phyloP scores from a whole-genome alignment of 371 early-diverging fungal species.

The Phascolomyces articulosus region DNA sequence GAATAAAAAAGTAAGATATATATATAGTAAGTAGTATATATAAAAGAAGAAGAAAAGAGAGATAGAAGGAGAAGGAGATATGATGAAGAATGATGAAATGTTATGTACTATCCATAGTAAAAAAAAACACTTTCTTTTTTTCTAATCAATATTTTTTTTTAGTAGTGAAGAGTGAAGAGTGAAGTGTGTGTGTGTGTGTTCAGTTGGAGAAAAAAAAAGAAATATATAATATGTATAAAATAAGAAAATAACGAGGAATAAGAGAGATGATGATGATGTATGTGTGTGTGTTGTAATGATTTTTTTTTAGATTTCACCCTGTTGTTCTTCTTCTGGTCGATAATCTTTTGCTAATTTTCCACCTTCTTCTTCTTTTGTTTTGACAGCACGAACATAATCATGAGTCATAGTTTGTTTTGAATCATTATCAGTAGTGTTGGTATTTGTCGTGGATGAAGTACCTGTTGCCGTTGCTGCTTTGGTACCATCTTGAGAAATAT shows the following conservation, averaged over 20 bases:
- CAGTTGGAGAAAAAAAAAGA: too few relatives aligned
- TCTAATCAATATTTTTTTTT: not conserved
- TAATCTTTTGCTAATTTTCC: constrained; percentile 25
- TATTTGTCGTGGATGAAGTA: not conserved
- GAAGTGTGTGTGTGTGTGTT: not conserved
- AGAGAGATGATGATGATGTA: not conserved
- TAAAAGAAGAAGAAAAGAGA: not conserved
- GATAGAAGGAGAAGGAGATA: not conserved
- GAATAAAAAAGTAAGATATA: too few relatives aligned
- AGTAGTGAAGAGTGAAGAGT: not conserved
- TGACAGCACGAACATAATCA: constrained; percentile 29
- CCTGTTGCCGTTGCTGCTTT: not conserved
- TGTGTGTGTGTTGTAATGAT: not conserved
- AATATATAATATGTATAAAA: too few relatives aligned
- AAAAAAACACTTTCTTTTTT: not conserved
- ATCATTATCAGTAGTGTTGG: not conserved
- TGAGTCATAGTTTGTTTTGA: constrained; percentile 11
- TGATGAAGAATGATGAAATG: not conserved
- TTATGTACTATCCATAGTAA: not conserved
- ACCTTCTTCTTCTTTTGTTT: constrained; percentile 30
- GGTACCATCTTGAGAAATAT: constrained; percentile 10
- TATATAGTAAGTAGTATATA: too few relatives aligned
- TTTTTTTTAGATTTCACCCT: constrained; percentile 27
- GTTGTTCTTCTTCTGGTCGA: constrained; percentile 31
- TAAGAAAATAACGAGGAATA: too few relatives aligned